These are phyloP conservation scores for Lithospermum erythrorhizon DNA, from an alignment of 257 asterid species.

Conservation along the genomic window DNA sequence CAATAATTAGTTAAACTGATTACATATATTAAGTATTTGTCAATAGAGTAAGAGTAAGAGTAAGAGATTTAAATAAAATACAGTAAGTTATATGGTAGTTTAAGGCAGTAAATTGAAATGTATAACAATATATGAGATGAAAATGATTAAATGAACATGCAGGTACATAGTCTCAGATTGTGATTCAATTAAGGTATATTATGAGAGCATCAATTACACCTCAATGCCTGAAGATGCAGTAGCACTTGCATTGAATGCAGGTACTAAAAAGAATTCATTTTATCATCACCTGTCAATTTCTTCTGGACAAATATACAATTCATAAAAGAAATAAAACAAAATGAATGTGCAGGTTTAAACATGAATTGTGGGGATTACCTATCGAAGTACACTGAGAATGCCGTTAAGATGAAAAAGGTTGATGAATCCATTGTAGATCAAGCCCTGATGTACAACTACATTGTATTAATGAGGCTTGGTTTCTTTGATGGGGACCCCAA, in stretches of 20 bases:
- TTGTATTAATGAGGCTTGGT: slow-evolving; percentile 39
- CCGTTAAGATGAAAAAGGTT: slow-evolving; percentile 30
- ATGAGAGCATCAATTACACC: slow-evolving; percentile 21
- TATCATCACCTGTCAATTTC: neutral
- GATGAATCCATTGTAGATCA: slow-evolving; percentile 24
- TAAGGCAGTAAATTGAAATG: no score
- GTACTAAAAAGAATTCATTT: neutral
- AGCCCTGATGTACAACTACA: slow-evolving; percentile 19
- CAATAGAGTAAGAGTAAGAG: no score
- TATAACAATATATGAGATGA: no score
- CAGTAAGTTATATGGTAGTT: no score
- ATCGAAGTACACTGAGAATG: slow-evolving; percentile 13
- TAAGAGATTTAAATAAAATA: no score
- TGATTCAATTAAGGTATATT: slow-evolving; percentile 33
- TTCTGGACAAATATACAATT: no score
- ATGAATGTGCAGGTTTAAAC: slow-evolving; percentile 27
- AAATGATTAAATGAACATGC: neutral
- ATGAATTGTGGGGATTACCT: slow-evolving; percentile 37
- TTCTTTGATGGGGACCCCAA: slow-evolving; percentile 35
- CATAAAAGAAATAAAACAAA: neutral
- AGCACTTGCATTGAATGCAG: slow-evolving; percentile 37
- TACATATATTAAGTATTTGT: no score
- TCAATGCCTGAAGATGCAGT: slow-evolving; percentile 30
- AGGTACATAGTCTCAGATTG: slow-evolving; percentile 43
- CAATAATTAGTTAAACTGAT: no score